A percentile compares a stretch with the other conserved stretches of the same genome.
Conservation (phyloP, 192 early-diverging fungal genomes). For the Rhizophagus prolifer region DNA sequence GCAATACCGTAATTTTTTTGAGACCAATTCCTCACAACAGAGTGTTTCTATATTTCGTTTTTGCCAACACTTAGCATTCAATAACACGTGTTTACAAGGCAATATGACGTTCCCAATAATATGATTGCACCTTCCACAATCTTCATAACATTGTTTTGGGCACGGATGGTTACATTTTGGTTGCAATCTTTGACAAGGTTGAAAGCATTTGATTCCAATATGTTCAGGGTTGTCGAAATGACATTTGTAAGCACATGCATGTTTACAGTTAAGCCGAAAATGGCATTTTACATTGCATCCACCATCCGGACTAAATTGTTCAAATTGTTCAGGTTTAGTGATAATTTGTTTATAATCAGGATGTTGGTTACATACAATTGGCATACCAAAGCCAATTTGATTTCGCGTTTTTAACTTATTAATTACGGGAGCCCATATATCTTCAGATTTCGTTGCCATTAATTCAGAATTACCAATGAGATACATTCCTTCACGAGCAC, state of each 20-base stretch:
- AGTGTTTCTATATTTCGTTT: too few relatives aligned
- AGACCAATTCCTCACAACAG: too few relatives aligned
- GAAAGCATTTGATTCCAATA: slow-evolving; percentile 38
- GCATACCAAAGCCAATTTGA: slow-evolving; percentile 41
- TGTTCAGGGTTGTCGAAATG: slow-evolving; percentile 35
- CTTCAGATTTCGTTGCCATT: slow-evolving; percentile 27
- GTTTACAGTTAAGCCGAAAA: slow-evolving; percentile 50
- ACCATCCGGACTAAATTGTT: slow-evolving; percentile 49
- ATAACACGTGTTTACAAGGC: too few relatives aligned
- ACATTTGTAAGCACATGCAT: slow-evolving; percentile 43
- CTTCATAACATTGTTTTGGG: slow-evolving; percentile 43
- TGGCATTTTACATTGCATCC: slow-evolving; percentile 50
- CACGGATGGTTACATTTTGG: slow-evolving; percentile 48
- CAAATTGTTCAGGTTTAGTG: slow-evolving; percentile 30
- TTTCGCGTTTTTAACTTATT: slow-evolving; percentile 33
- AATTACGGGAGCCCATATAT: slow-evolving; percentile 47
- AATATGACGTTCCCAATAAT: not conserved
- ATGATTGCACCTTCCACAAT: slow-evolving; percentile 46
- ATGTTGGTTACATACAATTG: slow-evolving; percentile 50
- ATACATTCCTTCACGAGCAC: slow-evolving; percentile 61
- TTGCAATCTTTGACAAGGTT: slow-evolving; percentile 43
- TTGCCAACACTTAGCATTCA: too few relatives aligned
- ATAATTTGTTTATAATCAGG: slow-evolving; percentile 37
- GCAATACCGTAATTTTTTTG: too few relatives aligned
- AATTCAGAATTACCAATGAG: slow-evolving; percentile 50